Conservation (phyloP, 306 rosid species). For the Ormosia emarginata region DNA sequence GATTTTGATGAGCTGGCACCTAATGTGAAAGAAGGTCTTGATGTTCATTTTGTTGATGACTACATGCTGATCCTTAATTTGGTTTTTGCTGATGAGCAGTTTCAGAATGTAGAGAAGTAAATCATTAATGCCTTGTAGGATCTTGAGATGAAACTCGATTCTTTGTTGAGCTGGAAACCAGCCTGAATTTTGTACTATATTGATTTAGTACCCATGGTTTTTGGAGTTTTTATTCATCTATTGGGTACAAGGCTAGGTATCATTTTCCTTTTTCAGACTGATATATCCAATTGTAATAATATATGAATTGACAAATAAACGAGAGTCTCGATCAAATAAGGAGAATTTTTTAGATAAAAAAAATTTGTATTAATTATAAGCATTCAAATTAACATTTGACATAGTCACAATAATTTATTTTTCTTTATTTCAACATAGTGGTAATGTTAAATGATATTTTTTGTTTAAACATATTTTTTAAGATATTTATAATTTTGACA, state of each 20-base stretch:
- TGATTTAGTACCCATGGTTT: background rate
- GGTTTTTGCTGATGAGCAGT: conserved; percentile 56
- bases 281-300: conserved; percentile 26
- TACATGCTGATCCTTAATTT: conserved; percentile 66
- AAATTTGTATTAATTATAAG: too few relatives aligned
- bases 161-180: conserved; percentile 37
- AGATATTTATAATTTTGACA: too few relatives aligned
- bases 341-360: too few relatives aligned
- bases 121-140: conserved; percentile 10
- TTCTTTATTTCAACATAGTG: too few relatives aligned
- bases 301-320: background rate
- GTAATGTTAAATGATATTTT: too few relatives aligned
- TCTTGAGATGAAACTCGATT: conserved; percentile 17
- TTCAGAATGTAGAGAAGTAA: conserved; percentile 25
- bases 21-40: conserved; percentile 91
- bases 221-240: background rate
- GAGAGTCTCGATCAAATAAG: too few relatives aligned
- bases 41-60: conserved; percentile 90
- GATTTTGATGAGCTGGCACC: conserved; percentile 86
- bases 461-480: too few relatives aligned
- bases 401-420: too few relatives aligned
- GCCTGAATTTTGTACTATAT: conserved; percentile 30
- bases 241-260: background rate
- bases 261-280: background rate
- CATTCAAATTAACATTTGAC: too few relatives aligned